Percentiles rank a stretch among this genome's conserved stretches.
These are phyloP conservation scores for Pestalotiopsis sp. DNA, from an alignment of 2,329 filamentous ascomycete genomes.

Conservation along the genomic window DNA sequence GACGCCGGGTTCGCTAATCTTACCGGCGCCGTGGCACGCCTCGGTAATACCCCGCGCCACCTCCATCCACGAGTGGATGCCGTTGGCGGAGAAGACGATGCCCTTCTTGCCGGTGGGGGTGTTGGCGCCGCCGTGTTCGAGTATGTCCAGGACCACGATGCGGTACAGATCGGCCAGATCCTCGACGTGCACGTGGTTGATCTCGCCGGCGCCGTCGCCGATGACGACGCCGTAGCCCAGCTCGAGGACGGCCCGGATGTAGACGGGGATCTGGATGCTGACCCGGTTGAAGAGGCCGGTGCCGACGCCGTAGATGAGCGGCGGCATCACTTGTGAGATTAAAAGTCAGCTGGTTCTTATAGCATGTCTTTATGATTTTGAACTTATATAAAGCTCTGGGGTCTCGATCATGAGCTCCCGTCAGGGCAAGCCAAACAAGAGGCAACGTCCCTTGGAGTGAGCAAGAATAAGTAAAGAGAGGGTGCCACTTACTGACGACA, in stretches of 20 bases:
- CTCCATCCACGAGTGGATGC: conserved; percentile 39
- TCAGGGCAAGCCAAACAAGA: not conserved
- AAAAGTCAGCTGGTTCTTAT: not conserved
- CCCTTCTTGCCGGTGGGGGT: conserved; percentile 38
- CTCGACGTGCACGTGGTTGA: conserved; percentile 46
- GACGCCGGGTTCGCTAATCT: conserved; percentile 29
- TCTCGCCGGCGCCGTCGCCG: conserved; percentile 35
- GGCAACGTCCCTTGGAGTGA: not conserved
- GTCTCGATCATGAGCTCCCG: no score
- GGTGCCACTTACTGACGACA: conserved; percentile 27
- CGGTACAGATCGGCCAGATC: conserved; percentile 45
- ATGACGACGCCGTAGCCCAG: conserved; percentile 32
- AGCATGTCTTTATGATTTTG: no score
- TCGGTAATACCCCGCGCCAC: conserved; percentile 37
- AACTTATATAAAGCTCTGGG: no score
- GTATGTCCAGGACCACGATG: conserved; percentile 33
- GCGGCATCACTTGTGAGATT: conserved; percentile 26
- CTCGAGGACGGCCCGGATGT: conserved; percentile 15
- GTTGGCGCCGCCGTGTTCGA: conserved; percentile 27
- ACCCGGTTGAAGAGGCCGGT: conserved; percentile 41
- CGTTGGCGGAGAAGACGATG: conserved; percentile 44
- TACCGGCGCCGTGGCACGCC: conserved; percentile 30
- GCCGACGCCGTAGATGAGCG: conserved; percentile 48
- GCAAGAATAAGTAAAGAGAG: not conserved
- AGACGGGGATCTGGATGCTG: conserved; percentile 38